A percentile compares a stretch with the other conserved stretches of the same genome.
Evolutionary conservation across 2,329 filamentous ascomycete genomes (phyloP).

Genomic region (Sporothrix euskadiensis): DNA sequence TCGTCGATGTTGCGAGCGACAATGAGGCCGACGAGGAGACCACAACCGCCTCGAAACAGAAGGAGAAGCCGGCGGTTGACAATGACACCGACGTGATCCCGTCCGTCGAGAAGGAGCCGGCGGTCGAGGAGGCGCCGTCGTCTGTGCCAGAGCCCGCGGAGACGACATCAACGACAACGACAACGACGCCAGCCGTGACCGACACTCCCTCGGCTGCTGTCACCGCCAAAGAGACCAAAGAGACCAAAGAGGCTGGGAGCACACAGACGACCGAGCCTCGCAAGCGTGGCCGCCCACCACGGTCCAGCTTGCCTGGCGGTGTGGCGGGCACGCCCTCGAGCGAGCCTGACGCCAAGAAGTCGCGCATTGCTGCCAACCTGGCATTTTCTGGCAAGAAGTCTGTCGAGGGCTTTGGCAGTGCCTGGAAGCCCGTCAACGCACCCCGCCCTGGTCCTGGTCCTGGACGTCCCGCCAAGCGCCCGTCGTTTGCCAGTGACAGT

Average conservation of each 20-base stretch:
- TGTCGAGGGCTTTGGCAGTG: slow-evolving; percentile 19
- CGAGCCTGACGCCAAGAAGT: slow-evolving; percentile 35
- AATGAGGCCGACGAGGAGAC: slow-evolving; percentile 24
- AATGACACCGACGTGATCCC: slow-evolving; percentile 1
- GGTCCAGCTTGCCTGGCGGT: neutral
- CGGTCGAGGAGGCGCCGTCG: neutral
- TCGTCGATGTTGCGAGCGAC: slow-evolving; percentile 26
- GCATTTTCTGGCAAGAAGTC: neutral
- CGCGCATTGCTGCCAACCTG: neutral
- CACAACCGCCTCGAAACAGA: neutral
- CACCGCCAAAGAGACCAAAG: neutral
- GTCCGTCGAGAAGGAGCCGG: neutral
- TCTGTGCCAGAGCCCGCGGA: neutral
- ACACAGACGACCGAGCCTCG: slow-evolving; percentile 21
- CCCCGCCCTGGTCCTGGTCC: neutral
- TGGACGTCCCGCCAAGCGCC: neutral
- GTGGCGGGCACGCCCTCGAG: slow-evolving; percentile 8
- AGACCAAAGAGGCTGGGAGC: slow-evolving; percentile 4
- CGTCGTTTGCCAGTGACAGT: neutral
- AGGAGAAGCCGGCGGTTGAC: slow-evolving; percentile 11
- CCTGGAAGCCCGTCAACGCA: slow-evolving; percentile 23
- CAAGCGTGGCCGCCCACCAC: slow-evolving; percentile 28
- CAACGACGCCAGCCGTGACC: neutral
- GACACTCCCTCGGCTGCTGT: neutral
- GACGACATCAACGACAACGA: neutral